phyloP scores from a whole-genome alignment of 2,329 filamentous ascomycete genomes.

The Penicillium rolfsii region DNA sequence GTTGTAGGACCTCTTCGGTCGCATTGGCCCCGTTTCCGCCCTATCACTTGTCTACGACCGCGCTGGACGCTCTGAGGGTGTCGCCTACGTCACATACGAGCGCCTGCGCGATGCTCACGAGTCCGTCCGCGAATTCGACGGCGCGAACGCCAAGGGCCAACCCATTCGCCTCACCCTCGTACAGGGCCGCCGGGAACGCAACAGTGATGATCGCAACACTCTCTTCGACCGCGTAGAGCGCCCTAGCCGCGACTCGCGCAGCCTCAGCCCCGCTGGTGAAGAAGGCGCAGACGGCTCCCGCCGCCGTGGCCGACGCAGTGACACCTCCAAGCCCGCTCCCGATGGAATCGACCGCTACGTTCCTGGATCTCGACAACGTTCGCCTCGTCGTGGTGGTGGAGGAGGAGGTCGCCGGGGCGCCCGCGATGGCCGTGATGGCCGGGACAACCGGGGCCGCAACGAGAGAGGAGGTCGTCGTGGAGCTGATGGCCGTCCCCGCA shows the following conservation, averaged over 20 bases:
- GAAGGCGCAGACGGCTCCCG: slow-evolving; percentile 37
- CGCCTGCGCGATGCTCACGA: slow-evolving; percentile 69
- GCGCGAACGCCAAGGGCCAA: slow-evolving; percentile 86
- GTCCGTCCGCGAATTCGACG: slow-evolving; percentile 80
- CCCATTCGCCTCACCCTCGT: slow-evolving; percentile 76
- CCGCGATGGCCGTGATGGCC: slow-evolving; percentile 46
- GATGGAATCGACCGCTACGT: slow-evolving; percentile 79
- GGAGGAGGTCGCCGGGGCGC: slow-evolving; percentile 44
- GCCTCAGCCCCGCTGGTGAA: slow-evolving; percentile 46
- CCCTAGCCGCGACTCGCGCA: slow-evolving; percentile 46
- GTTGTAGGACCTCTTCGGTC: slow-evolving; percentile 73
- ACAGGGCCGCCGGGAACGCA: slow-evolving; percentile 51
- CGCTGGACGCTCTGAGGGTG: slow-evolving; percentile 82
- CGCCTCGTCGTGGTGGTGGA: slow-evolving; percentile 51
- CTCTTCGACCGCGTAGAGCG: slow-evolving; percentile 67
- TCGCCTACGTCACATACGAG: slow-evolving; percentile 81
- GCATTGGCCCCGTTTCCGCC: slow-evolving; percentile 72
- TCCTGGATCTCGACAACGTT: slow-evolving; percentile 59
- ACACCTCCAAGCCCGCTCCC: slow-evolving; percentile 59
- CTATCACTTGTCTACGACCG: slow-evolving; percentile 81
- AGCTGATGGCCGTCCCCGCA: slow-evolving; percentile 9
- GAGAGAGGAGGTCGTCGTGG: slow-evolving; percentile 43
- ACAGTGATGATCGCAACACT: slow-evolving; percentile 52
- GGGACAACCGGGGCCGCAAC: slow-evolving; percentile 39
- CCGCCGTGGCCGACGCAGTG: slow-evolving; percentile 56